Conservation (phyloP, 257 asterid genomes). For the Forsythia suspensa region DNA sequence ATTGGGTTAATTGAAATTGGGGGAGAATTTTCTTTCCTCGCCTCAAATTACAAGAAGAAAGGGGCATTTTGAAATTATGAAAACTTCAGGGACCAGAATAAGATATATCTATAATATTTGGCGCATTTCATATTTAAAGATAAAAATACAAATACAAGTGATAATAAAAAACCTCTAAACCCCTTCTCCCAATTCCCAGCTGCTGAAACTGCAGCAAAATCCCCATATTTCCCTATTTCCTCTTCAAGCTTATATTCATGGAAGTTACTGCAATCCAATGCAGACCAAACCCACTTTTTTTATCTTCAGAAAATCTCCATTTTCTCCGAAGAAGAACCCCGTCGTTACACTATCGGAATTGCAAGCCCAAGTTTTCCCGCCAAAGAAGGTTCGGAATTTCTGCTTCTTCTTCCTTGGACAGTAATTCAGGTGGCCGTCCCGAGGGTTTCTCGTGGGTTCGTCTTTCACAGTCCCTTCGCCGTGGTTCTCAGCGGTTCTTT, state of each 20-base stretch:
- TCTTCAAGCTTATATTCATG: slow-evolving; percentile 22
- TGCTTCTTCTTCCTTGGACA: slow-evolving; percentile 56
- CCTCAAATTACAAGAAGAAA: not conserved
- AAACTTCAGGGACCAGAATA: not conserved
- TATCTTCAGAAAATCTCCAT: slow-evolving; percentile 24
- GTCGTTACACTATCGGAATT: slow-evolving; percentile 28
- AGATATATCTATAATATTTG: too few species aligned
- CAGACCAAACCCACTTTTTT: slow-evolving; percentile 27
- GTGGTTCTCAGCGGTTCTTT: slow-evolving; percentile 63
- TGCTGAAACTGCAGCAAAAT: slow-evolving; percentile 12
- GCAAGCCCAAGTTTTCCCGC: slow-evolving; percentile 42
- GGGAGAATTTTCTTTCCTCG: not conserved
- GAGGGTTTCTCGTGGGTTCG: slow-evolving; percentile 73
- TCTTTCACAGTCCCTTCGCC: slow-evolving; percentile 56
- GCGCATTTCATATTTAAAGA: not conserved
- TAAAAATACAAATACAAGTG: slow-evolving; percentile 3
- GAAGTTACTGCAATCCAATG: slow-evolving; percentile 36
- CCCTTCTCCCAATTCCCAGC: slow-evolving; percentile 16
- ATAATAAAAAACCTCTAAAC: slow-evolving; percentile 24
- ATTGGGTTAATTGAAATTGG: not conserved
- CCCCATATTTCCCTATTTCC: not conserved
- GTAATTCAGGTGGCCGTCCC: slow-evolving; percentile 33
- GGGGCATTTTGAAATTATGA: not conserved
- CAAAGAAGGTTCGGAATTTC: slow-evolving; percentile 43
- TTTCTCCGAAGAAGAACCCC: slow-evolving; percentile 24